Base-by-base conservation (phyloP, 768 basidiomycete genomes). In the Strobilomyces dryophilus region DNA sequence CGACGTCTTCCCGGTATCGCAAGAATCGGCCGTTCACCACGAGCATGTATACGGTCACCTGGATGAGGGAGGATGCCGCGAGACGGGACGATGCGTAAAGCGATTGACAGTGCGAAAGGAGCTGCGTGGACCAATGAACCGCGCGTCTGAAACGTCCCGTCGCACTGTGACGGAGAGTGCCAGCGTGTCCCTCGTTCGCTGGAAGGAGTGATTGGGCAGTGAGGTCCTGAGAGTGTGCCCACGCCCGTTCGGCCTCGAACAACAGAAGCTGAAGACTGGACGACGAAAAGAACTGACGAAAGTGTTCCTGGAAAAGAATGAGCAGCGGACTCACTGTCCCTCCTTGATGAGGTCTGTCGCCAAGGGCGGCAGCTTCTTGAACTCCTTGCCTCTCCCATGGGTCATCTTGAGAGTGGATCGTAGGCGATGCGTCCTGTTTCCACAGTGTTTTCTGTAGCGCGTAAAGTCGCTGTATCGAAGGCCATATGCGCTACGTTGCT, bases 381-480 rank as follows among this genome's bases (percentile, higher is more conserved):
- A 98, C 44, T 92, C 90, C 60, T 85, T 85, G 21, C 90, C 90
- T 65, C 89, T 91, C 29, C 92, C 92, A 61, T 94, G 90, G 17
- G 89, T 90, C 75, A 85, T 80, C 65, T 89, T 92, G 45, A 94
- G 79, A 1, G 83, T 78, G 27, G 89, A 91, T 57, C 94, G 83
- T 37, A 97, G 75, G 45, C 91, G 84, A 71, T 94, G 92, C 0
- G 94, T 88, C 63, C 90, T 84, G 67, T 93, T 92, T 7, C 88
- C 84, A 66, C 93, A 95, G 63, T 98, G 94, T 61, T 92, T 92
- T 61, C 94, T 92, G 73, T 98, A 98, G 47, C 94, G 84, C 49
- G 77, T 74, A 68, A 84, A 87, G 66, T 98, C 95, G 64, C 87
- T 90, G 66, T 92, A 94, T 56, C 95, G 84, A 56, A 97, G 73